These are phyloP conservation scores for Candida michaelii DNA, from an alignment of 805 yeast genomes.

Conservation along the genomic window DNA sequence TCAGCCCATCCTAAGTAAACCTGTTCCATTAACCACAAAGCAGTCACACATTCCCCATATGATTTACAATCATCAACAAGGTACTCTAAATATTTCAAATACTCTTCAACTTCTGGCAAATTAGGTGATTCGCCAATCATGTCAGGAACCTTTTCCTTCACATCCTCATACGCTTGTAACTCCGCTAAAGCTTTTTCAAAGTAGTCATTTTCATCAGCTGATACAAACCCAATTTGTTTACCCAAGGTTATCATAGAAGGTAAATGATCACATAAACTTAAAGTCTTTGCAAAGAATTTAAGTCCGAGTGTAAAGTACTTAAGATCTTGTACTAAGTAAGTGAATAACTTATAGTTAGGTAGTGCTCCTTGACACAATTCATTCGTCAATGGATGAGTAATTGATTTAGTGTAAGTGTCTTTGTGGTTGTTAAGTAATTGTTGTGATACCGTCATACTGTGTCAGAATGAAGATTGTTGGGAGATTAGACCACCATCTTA, in stretches of 20 bases:
- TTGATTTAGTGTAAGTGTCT: conserved; percentile 26
- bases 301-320: conserved; percentile 46
- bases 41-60: conserved; percentile 45
- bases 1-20: conserved; percentile 56
- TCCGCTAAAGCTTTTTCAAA: conserved; percentile 30
- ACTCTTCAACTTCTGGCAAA: conserved; percentile 37
- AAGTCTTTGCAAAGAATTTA: conserved; percentile 42
- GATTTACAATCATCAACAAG: conserved; percentile 25
- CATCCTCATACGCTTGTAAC: conserved; percentile 18
- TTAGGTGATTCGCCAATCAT: conserved; percentile 18
- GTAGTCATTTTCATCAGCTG: conserved; percentile 49
- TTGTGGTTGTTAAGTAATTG: conserved; percentile 15
- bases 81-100: conserved; percentile 33
- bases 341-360: conserved; percentile 39
- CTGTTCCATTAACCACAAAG: conserved; percentile 47
- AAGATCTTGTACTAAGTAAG: conserved; percentile 50
- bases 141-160: conserved; percentile 21
- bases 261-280: conserved; percentile 43
- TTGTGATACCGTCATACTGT: conserved; percentile 14
- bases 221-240: conserved; percentile 52
- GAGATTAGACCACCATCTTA: too few relatives aligned
- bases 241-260: conserved; percentile 40
- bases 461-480: too few relatives aligned
- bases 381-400: conserved; percentile 40
- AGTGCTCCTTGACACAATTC: conserved; percentile 49